These are phyloP conservation scores for Neostapfia colusana DNA, from an alignment of 176 grass and related monocot genomes.

Conservation along the genomic window DNA sequence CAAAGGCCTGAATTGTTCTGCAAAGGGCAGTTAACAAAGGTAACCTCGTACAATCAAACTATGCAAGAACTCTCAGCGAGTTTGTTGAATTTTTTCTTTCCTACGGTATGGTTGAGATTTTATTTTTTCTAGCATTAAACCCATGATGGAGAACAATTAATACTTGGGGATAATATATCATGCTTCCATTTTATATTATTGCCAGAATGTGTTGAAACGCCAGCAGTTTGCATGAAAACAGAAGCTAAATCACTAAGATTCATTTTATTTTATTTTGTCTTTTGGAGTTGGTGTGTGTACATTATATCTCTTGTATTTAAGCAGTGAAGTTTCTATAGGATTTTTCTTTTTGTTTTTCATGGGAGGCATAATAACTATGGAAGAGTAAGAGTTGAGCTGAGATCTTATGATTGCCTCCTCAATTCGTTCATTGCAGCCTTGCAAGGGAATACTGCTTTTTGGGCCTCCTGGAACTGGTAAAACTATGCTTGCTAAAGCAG, in stretches of 20 bases:
- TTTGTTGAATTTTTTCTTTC: background rate
- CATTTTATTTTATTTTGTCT: background rate
- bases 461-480: slow-evolving; percentile 99
- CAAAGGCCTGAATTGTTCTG: slow-evolving; percentile 97
- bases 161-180: background rate
- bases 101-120: background rate
- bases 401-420: slow-evolving; percentile 22
- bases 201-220: background rate
- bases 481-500: slow-evolving; percentile 99
- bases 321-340: background rate
- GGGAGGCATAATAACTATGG: slow-evolving; percentile 12
- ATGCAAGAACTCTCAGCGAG: slow-evolving; percentile 5
- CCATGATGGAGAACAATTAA: background rate
- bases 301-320: slow-evolving; percentile 11
- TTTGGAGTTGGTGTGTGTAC: slow-evolving; percentile 8
- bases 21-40: slow-evolving; percentile 99
- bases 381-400: background rate
- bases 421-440: slow-evolving; percentile 70
- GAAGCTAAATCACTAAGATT: background rate
- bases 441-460: slow-evolving; percentile 99
- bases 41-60: slow-evolving; percentile 22
- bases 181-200: slow-evolving; percentile 10
- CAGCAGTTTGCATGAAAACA: slow-evolving; percentile 1
- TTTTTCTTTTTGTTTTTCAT: background rate
- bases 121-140: background rate